Evolutionary conservation across 2,329 filamentous ascomycete species (phyloP).

Genomic region (Colletotrichum chlorophyti): DNA sequence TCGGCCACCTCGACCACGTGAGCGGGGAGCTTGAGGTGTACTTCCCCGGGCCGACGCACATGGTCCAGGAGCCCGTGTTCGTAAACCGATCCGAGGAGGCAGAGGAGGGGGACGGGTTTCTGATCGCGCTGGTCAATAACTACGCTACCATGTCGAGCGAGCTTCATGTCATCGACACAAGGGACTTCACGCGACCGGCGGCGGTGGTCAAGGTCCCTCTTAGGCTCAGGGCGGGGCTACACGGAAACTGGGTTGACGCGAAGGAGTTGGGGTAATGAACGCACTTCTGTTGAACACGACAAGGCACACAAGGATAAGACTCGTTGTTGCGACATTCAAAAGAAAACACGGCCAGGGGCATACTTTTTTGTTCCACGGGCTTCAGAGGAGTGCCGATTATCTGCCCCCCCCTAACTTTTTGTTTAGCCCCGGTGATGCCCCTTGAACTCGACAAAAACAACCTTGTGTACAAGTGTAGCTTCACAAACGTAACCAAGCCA

Average conservation of each 20-base stretch:
- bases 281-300: no score
- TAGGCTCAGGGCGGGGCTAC: conserved; percentile 7
- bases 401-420: no score
- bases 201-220: conserved; percentile 15
- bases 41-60: conserved; percentile 39
- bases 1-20: conserved; percentile 38
- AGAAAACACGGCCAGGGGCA: no score
- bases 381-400: no score
- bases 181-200: background rate
- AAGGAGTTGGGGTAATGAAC: conserved; percentile 8
- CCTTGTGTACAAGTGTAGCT: no score
- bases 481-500: no score
- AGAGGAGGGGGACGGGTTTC: conserved; percentile 47
- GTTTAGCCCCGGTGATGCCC: no score
- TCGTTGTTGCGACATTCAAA: no score
- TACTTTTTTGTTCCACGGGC: no score
- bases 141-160: conserved; percentile 23
- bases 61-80: conserved; percentile 51
- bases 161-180: conserved; percentile 17
- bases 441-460: no score
- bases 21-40: conserved; percentile 38
- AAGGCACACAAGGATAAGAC: no score
- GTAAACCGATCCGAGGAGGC: conserved; percentile 42
- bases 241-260: conserved; percentile 20
- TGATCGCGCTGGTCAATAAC: conserved; percentile 38